A percentile compares a stretch with the other conserved stretches of the same genome.
phyloP scores from a whole-genome alignment of 2,329 filamentous ascomycete genomes.

The Epicoccum sorghinum region DNA sequence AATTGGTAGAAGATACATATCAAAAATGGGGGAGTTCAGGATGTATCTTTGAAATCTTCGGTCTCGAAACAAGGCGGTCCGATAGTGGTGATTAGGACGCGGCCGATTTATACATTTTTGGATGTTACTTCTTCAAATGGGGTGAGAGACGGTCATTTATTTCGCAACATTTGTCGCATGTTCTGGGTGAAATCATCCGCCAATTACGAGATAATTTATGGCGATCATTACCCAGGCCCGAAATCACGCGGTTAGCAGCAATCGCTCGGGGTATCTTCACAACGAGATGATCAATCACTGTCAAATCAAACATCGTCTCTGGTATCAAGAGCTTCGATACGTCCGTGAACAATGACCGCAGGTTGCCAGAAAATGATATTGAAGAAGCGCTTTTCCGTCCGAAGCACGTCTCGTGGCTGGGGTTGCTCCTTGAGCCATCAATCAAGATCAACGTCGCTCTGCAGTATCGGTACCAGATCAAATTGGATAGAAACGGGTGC shows the following conservation, averaged over 20 bases:
- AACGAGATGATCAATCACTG: neutral
- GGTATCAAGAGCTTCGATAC: too few relatives aligned
- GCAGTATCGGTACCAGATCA: constrained; percentile 9
- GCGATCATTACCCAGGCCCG: constrained; percentile 10
- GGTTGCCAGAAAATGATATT: too few relatives aligned
- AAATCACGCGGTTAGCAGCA: constrained; percentile 4
- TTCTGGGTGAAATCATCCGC: constrained; percentile 11
- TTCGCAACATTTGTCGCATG: neutral
- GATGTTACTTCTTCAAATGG: too few relatives aligned
- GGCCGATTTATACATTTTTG: too few relatives aligned
- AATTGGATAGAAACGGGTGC: constrained; percentile 11
- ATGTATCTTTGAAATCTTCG: neutral
- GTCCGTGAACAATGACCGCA: too few relatives aligned
- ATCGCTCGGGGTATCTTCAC: constrained; percentile 1
- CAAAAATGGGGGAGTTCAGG: neutral
- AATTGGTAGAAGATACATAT: constrained; percentile 23
- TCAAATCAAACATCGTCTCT: neutral
- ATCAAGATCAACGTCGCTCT: neutral
- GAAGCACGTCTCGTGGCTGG: too few relatives aligned
- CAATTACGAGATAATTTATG: constrained; percentile 1
- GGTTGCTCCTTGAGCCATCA: neutral
- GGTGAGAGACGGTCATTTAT: neutral
- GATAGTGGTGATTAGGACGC: too few relatives aligned
- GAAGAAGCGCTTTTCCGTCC: neutral
- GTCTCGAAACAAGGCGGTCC: neutral